phyloP scores from a whole-genome alignment of 352 stramenopile genomes.

The Phytophthora melonis region DNA sequence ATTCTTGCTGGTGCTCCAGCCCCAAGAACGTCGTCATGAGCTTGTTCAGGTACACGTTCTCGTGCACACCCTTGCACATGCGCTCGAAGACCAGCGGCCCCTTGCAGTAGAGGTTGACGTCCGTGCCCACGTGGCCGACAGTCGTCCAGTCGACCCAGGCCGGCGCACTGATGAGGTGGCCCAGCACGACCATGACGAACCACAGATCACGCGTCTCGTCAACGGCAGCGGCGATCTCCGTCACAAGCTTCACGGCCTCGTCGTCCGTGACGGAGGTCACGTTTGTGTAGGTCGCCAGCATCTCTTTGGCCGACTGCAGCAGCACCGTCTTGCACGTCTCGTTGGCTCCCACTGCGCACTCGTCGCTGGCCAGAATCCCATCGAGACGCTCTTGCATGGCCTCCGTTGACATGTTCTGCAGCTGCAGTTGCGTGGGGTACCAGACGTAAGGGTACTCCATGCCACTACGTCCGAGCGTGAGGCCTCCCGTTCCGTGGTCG shows the following conservation, averaged over 20 bases:
- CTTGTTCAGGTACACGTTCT: constrained; percentile 82
- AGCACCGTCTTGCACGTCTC: constrained; percentile 57
- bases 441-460: constrained; percentile 51
- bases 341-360: constrained; percentile 43
- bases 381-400: constrained; percentile 56
- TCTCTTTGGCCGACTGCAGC: constrained; percentile 44
- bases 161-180: constrained; percentile 57
- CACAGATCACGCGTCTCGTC: constrained; percentile 52
- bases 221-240: constrained; percentile 53
- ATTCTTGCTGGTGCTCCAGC: constrained; percentile 59
- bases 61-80: constrained; percentile 72
- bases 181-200: constrained; percentile 62
- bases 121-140: constrained; percentile 72
- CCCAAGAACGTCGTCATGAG: constrained; percentile 80
- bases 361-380: constrained; percentile 39
- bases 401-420: constrained; percentile 68
- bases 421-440: constrained; percentile 54
- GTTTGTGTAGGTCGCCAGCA: constrained; percentile 67
- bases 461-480: constrained; percentile 54
- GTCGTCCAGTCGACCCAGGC: constrained; percentile 70
- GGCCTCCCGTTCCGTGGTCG: constrained; percentile 73
- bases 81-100: constrained; percentile 61
- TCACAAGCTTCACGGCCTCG: constrained; percentile 31
- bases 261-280: constrained; percentile 48
- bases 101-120: constrained; percentile 82